phyloP scores from a whole-genome alignment of 352 stramenopile species.

The Pythium oligandrum region DNA sequence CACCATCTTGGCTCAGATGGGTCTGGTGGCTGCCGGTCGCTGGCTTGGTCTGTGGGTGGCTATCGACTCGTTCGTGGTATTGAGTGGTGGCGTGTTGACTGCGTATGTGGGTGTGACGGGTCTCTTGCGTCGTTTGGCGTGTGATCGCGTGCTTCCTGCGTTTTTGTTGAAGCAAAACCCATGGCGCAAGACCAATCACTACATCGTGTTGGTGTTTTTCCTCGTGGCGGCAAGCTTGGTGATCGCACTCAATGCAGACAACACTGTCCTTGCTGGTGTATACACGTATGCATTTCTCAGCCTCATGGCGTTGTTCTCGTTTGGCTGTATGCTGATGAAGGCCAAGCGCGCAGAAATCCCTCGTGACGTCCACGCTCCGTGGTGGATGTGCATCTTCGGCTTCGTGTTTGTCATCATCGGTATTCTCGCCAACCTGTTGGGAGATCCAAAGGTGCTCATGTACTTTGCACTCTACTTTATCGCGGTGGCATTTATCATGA shows the following conservation, averaged over 20 bases:
- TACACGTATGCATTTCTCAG: slow-evolving; percentile 70
- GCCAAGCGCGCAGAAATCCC: slow-evolving; percentile 27
- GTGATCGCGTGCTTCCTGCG: slow-evolving; percentile 39
- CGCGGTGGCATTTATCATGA: slow-evolving; percentile 11
- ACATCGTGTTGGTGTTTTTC: slow-evolving; percentile 56
- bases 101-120: slow-evolving; percentile 64
- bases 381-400: slow-evolving; percentile 23
- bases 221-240: slow-evolving; percentile 43
- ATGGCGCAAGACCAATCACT: slow-evolving; percentile 48
- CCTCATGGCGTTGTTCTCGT: slow-evolving; percentile 64
- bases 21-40: slow-evolving; percentile 19
- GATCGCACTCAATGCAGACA: slow-evolving; percentile 46
- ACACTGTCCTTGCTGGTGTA: slow-evolving; percentile 54
- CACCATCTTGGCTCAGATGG: slow-evolving; percentile 64
- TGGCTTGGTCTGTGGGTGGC: slow-evolving; percentile 28
- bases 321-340: slow-evolving; percentile 42
- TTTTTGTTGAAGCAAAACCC: slow-evolving; percentile 35
- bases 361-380: slow-evolving; percentile 13
- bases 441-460: slow-evolving; percentile 15
- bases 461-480: slow-evolving; percentile 20
- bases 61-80: slow-evolving; percentile 75
- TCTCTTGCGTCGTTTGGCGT: slow-evolving; percentile 51
- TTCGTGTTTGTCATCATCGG: slow-evolving; percentile 11
- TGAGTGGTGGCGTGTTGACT: slow-evolving; percentile 66
- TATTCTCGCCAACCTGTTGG: slow-evolving; percentile 17